These are phyloP conservation scores for Suillus placidus DNA, from an alignment of 768 basidiomycete species.

Conservation along the genomic window DNA sequence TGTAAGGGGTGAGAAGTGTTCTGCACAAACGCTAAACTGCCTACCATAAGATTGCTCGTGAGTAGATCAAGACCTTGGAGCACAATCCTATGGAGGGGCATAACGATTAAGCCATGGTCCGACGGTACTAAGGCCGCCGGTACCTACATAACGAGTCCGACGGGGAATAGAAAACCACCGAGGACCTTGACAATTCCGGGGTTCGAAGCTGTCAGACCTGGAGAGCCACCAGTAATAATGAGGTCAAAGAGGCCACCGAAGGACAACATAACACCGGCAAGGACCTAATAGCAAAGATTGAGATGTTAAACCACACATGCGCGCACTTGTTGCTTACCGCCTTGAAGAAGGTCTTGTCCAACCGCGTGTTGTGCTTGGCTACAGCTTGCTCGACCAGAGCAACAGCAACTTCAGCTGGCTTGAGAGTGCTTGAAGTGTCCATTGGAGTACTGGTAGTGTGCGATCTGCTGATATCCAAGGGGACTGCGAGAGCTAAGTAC, in stretches of 20 bases:
- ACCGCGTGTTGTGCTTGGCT: slow-evolving; percentile 64
- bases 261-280: slow-evolving; percentile 74
- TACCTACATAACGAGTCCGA: slow-evolving; percentile 73
- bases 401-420: slow-evolving; percentile 59
- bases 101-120: background rate
- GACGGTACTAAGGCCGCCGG: background rate
- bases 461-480: slow-evolving; percentile 12
- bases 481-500: background rate
- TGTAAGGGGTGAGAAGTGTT: slow-evolving; percentile 6
- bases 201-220: slow-evolving; percentile 50
- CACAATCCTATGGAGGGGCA: slow-evolving; percentile 56
- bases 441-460: slow-evolving; percentile 17
- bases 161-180: slow-evolving; percentile 71
- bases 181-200: slow-evolving; percentile 71
- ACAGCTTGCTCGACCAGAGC: slow-evolving; percentile 59
- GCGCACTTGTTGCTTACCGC: slow-evolving; percentile 46
- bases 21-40: slow-evolving; percentile 2
- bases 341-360: slow-evolving; percentile 64
- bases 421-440: slow-evolving; percentile 49
- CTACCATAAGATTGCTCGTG: slow-evolving; percentile 79
- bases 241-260: slow-evolving; percentile 70
- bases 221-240: slow-evolving; percentile 62
- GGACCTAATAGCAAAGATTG: slow-evolving; percentile 45
- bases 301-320: background rate
- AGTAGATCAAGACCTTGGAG: slow-evolving; percentile 70